These are phyloP conservation scores for Coemansia sp. DNA, from an alignment of 192 early-diverging fungal species.

Conservation along the genomic window DNA sequence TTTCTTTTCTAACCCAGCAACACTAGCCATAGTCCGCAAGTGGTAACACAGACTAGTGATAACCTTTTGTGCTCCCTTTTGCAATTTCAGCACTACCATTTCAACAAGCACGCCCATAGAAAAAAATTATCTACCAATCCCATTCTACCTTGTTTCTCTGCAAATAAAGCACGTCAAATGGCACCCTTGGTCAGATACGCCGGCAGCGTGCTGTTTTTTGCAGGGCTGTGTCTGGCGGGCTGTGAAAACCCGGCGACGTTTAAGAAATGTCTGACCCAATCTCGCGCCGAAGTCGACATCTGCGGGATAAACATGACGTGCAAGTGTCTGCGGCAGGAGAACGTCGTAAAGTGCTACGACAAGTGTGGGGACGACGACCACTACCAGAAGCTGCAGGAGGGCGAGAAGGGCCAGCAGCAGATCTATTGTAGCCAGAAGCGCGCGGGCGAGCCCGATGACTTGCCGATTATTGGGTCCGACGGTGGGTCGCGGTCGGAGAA, in stretches of 20 bases:
- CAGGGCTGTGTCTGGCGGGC: not conserved
- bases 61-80: no score
- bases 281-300: conserved; percentile 43
- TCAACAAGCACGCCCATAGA: no score
- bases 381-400: conserved; percentile 19
- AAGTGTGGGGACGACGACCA: conserved; percentile 44
- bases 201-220: not conserved
- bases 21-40: no score
- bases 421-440: conserved; percentile 42
- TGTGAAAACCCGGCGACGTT: conserved; percentile 42
- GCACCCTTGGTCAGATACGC: not conserved
- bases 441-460: conserved; percentile 33
- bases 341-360: conserved; percentile 33
- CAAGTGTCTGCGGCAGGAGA: conserved; percentile 37
- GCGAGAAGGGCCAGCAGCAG: conserved; percentile 39
- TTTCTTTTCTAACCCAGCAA: no score
- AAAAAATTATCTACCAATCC: no score
- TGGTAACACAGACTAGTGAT: no score
- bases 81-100: no score
- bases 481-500: conserved; percentile 11
- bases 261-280: conserved; percentile 41
- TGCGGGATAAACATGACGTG: conserved; percentile 50
- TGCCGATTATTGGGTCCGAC: conserved; percentile 40
- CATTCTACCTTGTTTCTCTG: no score
- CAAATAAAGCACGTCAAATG: no score